phyloP scores from a whole-genome alignment of 2,329 filamentous ascomycete genomes.

The Neofusicoccum parvum region DNA sequence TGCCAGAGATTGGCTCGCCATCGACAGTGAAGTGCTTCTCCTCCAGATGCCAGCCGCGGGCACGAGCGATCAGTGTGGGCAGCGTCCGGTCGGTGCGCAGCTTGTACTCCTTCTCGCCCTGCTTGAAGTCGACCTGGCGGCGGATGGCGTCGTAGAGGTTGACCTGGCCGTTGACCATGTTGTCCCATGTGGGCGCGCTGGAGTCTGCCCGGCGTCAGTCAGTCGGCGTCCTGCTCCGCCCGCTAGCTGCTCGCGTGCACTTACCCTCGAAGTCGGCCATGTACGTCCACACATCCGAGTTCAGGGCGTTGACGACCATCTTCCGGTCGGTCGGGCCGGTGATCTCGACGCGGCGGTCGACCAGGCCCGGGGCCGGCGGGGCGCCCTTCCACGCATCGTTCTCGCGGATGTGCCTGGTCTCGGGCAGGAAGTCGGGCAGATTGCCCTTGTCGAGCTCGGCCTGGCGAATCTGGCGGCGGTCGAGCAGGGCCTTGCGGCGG shows the following conservation, averaged over 20 bases:
- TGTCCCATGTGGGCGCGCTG: conserved; percentile 95
- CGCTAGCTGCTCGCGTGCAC: conserved; percentile 31
- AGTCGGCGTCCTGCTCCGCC: neutral
- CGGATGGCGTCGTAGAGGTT: conserved; percentile 97
- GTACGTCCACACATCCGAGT: conserved; percentile 96
- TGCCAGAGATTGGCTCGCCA: conserved; percentile 89
- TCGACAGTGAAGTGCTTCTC: conserved; percentile 98
- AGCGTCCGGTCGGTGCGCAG: conserved; percentile 84
- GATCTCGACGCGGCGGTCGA: conserved; percentile 94
- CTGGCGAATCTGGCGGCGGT: conserved; percentile 84
- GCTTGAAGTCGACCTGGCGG: conserved; percentile 93
- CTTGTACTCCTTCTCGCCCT: conserved; percentile 95
- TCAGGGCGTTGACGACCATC: conserved; percentile 98
- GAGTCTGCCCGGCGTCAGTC: conserved; percentile 64
- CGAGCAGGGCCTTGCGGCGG: conserved; percentile 83
- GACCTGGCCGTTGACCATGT: conserved; percentile 98
- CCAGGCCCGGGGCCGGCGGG: conserved; percentile 83
- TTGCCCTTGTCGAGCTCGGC: conserved; percentile 88
- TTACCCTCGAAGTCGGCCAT: conserved; percentile 98
- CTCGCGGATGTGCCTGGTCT: conserved; percentile 94
- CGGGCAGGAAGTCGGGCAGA: conserved; percentile 90
- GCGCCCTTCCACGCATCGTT: conserved; percentile 93
- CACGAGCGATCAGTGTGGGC: conserved; percentile 90
- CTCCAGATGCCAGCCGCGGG: conserved; percentile 95
- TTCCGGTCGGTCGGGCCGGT: conserved; percentile 96